These are phyloP conservation scores for Coniosporium apollinis DNA, from an alignment of 495 filamentous ascomycete species.

Conservation along the genomic window DNA sequence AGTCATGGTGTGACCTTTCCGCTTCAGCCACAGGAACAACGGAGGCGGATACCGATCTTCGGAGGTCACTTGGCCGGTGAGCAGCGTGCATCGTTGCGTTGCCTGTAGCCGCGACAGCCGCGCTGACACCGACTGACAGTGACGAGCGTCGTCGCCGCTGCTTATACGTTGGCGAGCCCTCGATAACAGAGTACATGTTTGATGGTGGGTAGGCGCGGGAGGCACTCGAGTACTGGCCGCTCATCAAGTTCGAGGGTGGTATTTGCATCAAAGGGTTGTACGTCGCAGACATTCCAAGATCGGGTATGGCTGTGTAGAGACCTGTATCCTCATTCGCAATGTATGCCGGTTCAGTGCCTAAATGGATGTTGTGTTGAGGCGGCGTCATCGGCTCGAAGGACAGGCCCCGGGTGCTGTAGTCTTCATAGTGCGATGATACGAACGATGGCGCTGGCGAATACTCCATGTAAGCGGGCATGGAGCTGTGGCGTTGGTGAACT, in stretches of 20 bases:
- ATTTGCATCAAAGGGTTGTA: slow-evolving; percentile 82
- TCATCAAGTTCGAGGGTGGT: slow-evolving; percentile 70
- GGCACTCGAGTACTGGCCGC: slow-evolving; percentile 50
- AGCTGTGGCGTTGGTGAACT: slow-evolving; percentile 77
- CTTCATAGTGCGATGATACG: slow-evolving; percentile 88
- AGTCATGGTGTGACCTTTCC: slow-evolving; percentile 52
- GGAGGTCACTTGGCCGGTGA: slow-evolving; percentile 68
- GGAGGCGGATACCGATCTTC: slow-evolving; percentile 80
- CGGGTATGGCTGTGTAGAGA: slow-evolving; percentile 84
- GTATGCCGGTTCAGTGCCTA: slow-evolving; percentile 80
- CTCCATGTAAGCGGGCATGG: slow-evolving; percentile 94
- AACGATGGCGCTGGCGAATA: slow-evolving; percentile 97
- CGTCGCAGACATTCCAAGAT: slow-evolving; percentile 39
- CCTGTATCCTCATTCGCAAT: slow-evolving; percentile 95
- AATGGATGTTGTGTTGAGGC: slow-evolving; percentile 66
- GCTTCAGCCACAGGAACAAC: slow-evolving; percentile 67
- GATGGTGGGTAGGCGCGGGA: slow-evolving; percentile 53
- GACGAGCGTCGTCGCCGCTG: slow-evolving; percentile 87
- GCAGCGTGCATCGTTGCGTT: slow-evolving; percentile 33
- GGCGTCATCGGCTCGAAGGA: slow-evolving; percentile 95
- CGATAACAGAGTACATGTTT: slow-evolving; percentile 87
- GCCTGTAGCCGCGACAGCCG: slow-evolving; percentile 37
- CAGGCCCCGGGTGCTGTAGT: slow-evolving; percentile 90
- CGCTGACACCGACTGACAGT: slow-evolving; percentile 53
- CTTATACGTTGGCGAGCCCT: slow-evolving; percentile 97